Evolutionary conservation across 176 grass and related monocot species (phyloP), one percentile per base, ranked within the genome.

Genomic region (Carex parvula): DNA sequence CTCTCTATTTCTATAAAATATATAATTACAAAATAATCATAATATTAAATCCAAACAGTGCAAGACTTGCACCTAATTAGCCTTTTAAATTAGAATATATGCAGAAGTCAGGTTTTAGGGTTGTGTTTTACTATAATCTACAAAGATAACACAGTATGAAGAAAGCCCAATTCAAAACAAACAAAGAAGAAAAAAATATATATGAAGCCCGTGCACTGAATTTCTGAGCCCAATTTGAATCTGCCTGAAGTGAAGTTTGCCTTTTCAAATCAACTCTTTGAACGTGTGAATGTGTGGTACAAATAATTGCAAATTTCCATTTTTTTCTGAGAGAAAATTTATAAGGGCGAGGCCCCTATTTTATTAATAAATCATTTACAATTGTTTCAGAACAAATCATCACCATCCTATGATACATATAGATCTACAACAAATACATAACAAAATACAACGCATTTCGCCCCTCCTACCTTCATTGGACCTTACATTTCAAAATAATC

Each of bases 361-460:
- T 50, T 50, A 50, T 50, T 50, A 11, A 81, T 24, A 54, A 54
- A 69, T 83, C 48, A 83, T 83, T 52, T 83, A 83, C 81, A 83
- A 67, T 52, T 54, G 56, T 55, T 13, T 53, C 9, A 82, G 48
- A 69, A 83, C 41, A 83, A 48, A 64, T 66, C 60, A 63, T 52
- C 11, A 52, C 21, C 62, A 64, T 32, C 64, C 64, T 66, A 46
- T 44, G 26, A 63, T 50, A 52, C 17, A 55, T 42, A 67, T 83
- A 67, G 50, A 69, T 81, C 81, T 83, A 83, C 81, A 83, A 83
- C 46, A 68, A 68, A 83, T 56, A 83, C 64, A 81, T 64, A 81
- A 41, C 58, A 63, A 81, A 53, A 83, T 15, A 83, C 37, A 55
- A 8, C 5, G 35, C 41, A 64, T 55, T 33, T 52, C 13, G 8